A percentile compares a stretch with the other conserved stretches of the same genome.
Conservation (phyloP, 768 basidiomycete genomes). For the Termitomyces sp. region DNA sequence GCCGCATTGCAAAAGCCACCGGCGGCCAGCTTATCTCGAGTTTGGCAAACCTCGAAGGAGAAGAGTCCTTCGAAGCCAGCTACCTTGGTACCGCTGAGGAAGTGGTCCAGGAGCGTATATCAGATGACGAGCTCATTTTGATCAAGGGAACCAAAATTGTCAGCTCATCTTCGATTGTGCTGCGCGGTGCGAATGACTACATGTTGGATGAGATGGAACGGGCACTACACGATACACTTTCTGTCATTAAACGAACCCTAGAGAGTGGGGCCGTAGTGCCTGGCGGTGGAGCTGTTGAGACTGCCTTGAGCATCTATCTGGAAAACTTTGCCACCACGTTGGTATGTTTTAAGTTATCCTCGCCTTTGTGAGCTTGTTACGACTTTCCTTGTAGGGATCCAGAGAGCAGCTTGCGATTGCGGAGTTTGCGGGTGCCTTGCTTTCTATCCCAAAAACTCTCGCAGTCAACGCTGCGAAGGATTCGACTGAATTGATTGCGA, state of each 20-base stretch:
- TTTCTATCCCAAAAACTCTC: slow-evolving; percentile 95
- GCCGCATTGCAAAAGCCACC: slow-evolving; percentile 94
- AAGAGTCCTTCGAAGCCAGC: slow-evolving; percentile 93
- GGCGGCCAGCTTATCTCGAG: slow-evolving; percentile 91
- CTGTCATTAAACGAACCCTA: slow-evolving; percentile 92
- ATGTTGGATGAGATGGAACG: slow-evolving; percentile 99
- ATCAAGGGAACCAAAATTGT: slow-evolving; percentile 98
- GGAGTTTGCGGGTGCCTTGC: slow-evolving; percentile 91
- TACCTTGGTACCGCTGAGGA: slow-evolving; percentile 92
- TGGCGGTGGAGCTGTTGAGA: slow-evolving; percentile 96
- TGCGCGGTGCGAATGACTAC: slow-evolving; percentile 97
- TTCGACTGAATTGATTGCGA: slow-evolving; percentile 94
- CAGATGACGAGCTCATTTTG: slow-evolving; percentile 97
- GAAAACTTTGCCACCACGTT: slow-evolving; percentile 99
- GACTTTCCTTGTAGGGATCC: slow-evolving; percentile 62
- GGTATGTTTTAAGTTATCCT: slow-evolving; percentile 41
- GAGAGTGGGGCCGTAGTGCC: slow-evolving; percentile 96
- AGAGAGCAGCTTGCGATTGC: slow-evolving; percentile 98
- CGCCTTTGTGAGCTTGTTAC: slow-evolving; percentile 6
- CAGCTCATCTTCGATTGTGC: slow-evolving; percentile 85
- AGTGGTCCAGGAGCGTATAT: slow-evolving; percentile 93
- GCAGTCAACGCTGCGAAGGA: slow-evolving; percentile 99
- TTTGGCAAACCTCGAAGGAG: slow-evolving; percentile 93
- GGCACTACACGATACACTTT: slow-evolving; percentile 89
- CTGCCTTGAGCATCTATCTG: slow-evolving; percentile 92